Percentiles rank a stretch among this genome's conserved stretches.
Evolutionary conservation across 208 protist species (phyloP).

Genomic region (Leishmania aethiopica): DNA sequence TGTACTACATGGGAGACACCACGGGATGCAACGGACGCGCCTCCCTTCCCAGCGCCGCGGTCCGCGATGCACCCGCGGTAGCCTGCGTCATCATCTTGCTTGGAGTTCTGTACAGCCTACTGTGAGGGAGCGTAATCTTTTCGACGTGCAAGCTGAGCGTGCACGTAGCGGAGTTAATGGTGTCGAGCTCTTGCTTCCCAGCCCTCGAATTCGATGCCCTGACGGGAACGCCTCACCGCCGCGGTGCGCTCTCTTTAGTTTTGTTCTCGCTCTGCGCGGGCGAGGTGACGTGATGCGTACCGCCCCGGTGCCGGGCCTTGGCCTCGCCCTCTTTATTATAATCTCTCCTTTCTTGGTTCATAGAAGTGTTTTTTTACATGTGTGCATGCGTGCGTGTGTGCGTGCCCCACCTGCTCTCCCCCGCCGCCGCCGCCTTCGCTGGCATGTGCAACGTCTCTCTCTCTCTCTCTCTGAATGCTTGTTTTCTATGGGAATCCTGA

Average conservation of each 20-base stretch:
- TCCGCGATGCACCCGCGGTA: neutral
- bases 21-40: neutral
- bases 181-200: neutral
- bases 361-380: neutral
- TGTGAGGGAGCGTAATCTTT: neutral
- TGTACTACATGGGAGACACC: constrained; percentile 9
- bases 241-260: neutral
- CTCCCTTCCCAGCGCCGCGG: neutral
- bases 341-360: neutral
- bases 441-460: too few relatives aligned
- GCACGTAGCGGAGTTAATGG: neutral
- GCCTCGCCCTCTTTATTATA: neutral
- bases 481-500: neutral
- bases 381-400: neutral
- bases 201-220: neutral
- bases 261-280: neutral
- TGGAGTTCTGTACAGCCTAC: neutral
- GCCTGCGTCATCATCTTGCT: neutral
- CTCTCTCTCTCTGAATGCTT: too few relatives aligned
- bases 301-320: neutral
- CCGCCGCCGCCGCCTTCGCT: neutral
- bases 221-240: neutral
- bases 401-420: neutral
- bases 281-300: neutral
- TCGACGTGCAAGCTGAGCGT: neutral